Evolutionary conservation across 2,329 filamentous ascomycete genomes (phyloP), one percentile per base, ranked within the genome.

Genomic region (Chaetoscypha palmicola): DNA sequence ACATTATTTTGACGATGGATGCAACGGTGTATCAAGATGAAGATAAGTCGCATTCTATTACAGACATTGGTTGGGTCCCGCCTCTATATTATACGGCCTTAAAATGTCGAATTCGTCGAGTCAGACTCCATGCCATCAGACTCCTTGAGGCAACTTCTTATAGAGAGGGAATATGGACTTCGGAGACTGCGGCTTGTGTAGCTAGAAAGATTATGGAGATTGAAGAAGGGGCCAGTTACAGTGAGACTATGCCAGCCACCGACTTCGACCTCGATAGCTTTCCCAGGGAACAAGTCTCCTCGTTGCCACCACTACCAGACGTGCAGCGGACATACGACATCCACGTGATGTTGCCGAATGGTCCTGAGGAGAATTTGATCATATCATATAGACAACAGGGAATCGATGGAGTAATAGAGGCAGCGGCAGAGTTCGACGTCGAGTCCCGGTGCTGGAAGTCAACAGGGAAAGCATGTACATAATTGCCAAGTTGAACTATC

Each of bases 51-150:
- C 47, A 53, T 7, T 62, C 64, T 2, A 62, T 66, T 11, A 51
- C 60, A 3, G 69, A 73, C 44, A 58, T 69, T 8, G 70, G 70
- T 7, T 69, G 67, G 57, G 62, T 71, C 8, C 59, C 68, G 5
- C 64, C 68, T 0, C 59, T 73, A 2, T 73, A 71, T 46, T 73
- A 64, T 46, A 53, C 64, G 2, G 70, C 68, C 0, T 43, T 69
- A 3, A 73, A 74, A 47, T 76, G 72, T 32, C 68, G 72, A 0
- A 55, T 65, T 2, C 64, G 62, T 31, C 54, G 56, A 3, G 54
- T 73, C 7, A 63, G 72, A 26, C 46, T 60, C 0, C 65, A 68
- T 26, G 68, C 68, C 0, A 50, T 67, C 1, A 50, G 46, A 2
- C 45, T 69, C 0, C 50, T 71, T 0, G 53, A 54, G 14, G 47